Evolutionary conservation across 225 moss, liverwort and hornwort species (phyloP), one percentile per base, ranked within the genome.

Genomic region (Bryum argenteum): DNA sequence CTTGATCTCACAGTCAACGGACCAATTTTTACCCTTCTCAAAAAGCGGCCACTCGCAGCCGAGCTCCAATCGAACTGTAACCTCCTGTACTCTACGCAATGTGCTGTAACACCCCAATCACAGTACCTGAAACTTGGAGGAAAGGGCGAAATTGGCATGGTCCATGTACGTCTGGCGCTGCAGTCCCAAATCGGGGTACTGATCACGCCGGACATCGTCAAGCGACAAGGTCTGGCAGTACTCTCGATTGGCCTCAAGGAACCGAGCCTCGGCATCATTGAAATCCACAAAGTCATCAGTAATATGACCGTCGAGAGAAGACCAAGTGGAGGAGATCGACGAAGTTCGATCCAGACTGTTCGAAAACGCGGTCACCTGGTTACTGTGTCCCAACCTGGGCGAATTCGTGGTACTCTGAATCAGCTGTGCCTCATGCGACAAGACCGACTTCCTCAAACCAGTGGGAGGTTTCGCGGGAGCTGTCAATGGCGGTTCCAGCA

Each of bases 91-190:
- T 28, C 28, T 28, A 28, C 33, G 33, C 33, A 33, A 2, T 33
- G 33, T 33, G 33, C 28, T 2, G 28, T 28, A 28, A 28, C 5
- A 5, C 28, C 28, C 33, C 33, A 33, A 33, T 33, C 65, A 53
- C 11, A 26, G 12, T 24, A 94, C 94, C 91, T 95, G 95, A 18
- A 89, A 88, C 44, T 74, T 72, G 18, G 95, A 91, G 40, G 87
- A 79, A 14, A 95, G 84, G 1, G 88, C 95, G n/a, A 83, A 91
- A 60, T 71, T 91, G 12, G 95, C 86, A 56, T 88, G 84, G 69
- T 93, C 93, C 68, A 95, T 57, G 62, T 95, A 95, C 11, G 89
- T 88, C 68, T 93, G 78, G 28, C 83, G 76, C 71, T 93, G 93
- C 45, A 65, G 22, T 15, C 63, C 85, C 56, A 95, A 83, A 42